Evolutionary conservation across 2,329 filamentous ascomycete genomes (phyloP).

Genomic region (Ophiostoma quercus): DNA sequence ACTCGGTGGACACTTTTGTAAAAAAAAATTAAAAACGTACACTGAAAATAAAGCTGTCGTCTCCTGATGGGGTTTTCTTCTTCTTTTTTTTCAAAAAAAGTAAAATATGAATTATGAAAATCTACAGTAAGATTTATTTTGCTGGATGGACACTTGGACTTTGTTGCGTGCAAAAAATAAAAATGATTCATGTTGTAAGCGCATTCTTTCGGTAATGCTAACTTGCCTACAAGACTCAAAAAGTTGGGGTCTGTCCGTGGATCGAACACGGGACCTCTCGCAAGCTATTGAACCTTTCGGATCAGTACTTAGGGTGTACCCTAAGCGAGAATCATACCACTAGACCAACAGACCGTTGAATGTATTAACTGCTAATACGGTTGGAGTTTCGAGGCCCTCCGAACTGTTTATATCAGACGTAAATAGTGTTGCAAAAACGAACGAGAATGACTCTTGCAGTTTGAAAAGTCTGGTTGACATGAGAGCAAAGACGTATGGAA

Average conservation of each 20-base stretch:
- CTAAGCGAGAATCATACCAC: slow-evolving; percentile 63
- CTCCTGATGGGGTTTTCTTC: too few species aligned
- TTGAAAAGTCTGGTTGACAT: not conserved
- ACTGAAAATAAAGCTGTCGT: too few species aligned
- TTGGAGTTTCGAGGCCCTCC: not conserved
- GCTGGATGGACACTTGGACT: too few species aligned
- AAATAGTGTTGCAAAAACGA: not conserved
- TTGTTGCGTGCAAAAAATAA: too few species aligned
- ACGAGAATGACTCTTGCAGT: not conserved
- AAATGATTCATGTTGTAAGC: too few species aligned
- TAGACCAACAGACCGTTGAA: slow-evolving; percentile 39
- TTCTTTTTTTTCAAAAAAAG: too few species aligned
- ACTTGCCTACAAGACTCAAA: not conserved
- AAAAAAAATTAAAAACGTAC: too few species aligned
- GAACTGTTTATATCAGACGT: not conserved
- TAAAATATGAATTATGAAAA: too few species aligned
- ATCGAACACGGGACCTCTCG: slow-evolving; percentile 14
- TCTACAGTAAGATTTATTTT: too few species aligned
- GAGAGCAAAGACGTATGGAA: not conserved
- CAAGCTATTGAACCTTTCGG: slow-evolving; percentile 1
- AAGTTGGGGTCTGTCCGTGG: slow-evolving; percentile 10
- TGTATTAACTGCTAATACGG: not conserved
- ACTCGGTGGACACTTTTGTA: too few species aligned
- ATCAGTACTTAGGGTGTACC: slow-evolving; percentile 33
- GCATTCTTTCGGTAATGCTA: not conserved